Evolutionary conservation across 2,329 filamentous ascomycete genomes (phyloP).

Genomic region (Samsoniella hepiali): DNA sequence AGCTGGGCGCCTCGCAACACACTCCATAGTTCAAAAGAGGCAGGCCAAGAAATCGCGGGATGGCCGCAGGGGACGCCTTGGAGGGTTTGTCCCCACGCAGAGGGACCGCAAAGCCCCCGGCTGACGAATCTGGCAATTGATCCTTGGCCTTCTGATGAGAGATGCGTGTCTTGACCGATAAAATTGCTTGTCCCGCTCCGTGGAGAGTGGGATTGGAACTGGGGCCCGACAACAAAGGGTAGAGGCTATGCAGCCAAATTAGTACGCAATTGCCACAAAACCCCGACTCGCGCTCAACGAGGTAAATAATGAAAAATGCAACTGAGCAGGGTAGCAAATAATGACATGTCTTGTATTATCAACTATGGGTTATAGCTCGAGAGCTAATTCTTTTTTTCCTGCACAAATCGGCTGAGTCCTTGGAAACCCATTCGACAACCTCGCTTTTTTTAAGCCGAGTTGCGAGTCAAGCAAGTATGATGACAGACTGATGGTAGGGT

Average conservation of each 20-base stretch:
- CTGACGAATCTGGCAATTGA: constrained; percentile 2
- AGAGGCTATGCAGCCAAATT: not conserved
- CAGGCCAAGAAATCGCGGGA: constrained; percentile 9
- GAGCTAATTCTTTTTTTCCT: not conserved
- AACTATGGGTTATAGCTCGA: not conserved
- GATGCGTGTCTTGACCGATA: not conserved
- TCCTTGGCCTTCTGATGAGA: not conserved
- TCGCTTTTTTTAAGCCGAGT: too few species aligned
- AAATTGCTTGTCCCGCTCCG: not conserved
- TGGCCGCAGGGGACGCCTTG: constrained; percentile 8
- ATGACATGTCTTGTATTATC: not conserved
- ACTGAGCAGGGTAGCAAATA: not conserved
- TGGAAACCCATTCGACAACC: too few species aligned
- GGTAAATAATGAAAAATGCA: too few species aligned
- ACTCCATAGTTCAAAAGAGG: not conserved
- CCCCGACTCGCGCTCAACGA: not conserved
- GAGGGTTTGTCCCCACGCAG: not conserved
- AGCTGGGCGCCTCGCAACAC: not conserved
- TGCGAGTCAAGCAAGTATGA: too few species aligned
- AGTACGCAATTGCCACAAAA: not conserved
- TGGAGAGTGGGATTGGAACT: not conserved
- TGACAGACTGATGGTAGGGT: too few species aligned
- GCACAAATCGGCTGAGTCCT: too few species aligned
- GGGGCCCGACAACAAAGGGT: not conserved
- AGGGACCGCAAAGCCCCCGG: not conserved